Evolutionary conservation across 805 yeast species (phyloP), one percentile per base, ranked within the genome.

Genomic region (Myxozyma neotropica): DNA sequence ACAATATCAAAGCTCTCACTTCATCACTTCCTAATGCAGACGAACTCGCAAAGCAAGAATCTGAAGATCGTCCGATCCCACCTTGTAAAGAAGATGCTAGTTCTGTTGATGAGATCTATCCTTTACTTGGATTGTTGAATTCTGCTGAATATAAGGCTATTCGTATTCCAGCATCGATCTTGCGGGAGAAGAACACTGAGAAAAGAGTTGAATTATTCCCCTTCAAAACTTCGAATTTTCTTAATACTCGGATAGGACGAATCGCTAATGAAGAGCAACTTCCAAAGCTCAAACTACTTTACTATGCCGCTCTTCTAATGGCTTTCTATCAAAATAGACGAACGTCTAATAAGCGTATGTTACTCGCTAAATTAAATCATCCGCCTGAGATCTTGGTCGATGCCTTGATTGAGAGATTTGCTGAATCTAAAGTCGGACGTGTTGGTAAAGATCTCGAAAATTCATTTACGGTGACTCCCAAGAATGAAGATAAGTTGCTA

Each of bases 11-110:
- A 71, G 78, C 80, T 35, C 80, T 85, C 46, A 90, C 97, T 1
- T 79, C 78, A 36, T 83, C 80, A 59, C 79, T 93, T 67, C 98
- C 98, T 49, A 76, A 91, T 1, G 81, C 83, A 69, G 81, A 80
- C 60, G 82, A 85, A 70, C 78, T 91, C 76, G 80, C 78, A 23
- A 80, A 81, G 47, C 76, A 74, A 23, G 81, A 85, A 35, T 79
- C 82, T 31, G 78, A 79, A 43, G 91, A 87, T 63, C 83, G 97
- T 73, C 96, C 96, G 31, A 88, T 92, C 15, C 98, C 98, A 4
- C 73, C 77, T 17, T 88, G 86, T 67, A 79, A 90, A 69, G 81
- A 80, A 33, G 88, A 83, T 51, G 96, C 98, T n/a, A 85, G 89
- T 8, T 79, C 81, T 54, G 93, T 87, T 40, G 91, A 87, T 68